Evolutionary conservation across 768 basidiomycete species (phyloP).

Genomic region (Boletus fagicola): DNA sequence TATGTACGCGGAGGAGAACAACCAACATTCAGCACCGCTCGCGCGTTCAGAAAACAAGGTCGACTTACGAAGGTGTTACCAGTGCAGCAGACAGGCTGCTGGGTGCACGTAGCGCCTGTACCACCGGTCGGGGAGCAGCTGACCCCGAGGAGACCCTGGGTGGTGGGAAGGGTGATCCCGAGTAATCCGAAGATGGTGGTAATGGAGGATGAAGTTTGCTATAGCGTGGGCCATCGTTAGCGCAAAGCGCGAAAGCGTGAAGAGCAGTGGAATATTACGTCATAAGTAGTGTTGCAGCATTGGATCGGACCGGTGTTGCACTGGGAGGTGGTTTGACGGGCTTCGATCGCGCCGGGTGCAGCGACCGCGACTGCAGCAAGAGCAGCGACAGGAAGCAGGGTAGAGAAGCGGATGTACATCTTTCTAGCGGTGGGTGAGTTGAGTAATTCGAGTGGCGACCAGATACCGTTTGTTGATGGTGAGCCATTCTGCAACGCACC

Average conservation of each 20-base stretch:
- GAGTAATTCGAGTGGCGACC: no score
- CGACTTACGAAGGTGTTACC: neutral
- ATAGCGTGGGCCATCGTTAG: neutral
- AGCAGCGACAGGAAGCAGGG: constrained; percentile 2
- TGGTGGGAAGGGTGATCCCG: neutral
- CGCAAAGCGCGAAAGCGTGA: no score
- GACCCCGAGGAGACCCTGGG: constrained; percentile 1
- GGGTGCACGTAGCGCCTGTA: neutral
- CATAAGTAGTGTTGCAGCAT: constrained; percentile 6
- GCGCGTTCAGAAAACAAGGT: neutral
- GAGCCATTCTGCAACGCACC: neutral
- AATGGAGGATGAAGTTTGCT: neutral
- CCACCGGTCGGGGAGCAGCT: constrained; percentile 1
- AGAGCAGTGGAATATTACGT: neutral
- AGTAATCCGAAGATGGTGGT: neutral
- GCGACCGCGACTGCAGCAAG: neutral
- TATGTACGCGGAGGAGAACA: neutral
- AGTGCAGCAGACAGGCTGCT: constrained; percentile 17
- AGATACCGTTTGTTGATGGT: neutral
- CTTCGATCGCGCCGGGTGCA: constrained; percentile 5
- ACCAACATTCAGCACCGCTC: neutral
- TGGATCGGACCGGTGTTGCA: constrained; percentile 9
- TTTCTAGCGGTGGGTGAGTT: neutral
- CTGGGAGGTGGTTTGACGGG: neutral
- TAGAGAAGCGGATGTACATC: constrained; percentile 10